Base-by-base conservation (phyloP, 768 basidiomycete species). In the Dendrothele bispora region DNA sequence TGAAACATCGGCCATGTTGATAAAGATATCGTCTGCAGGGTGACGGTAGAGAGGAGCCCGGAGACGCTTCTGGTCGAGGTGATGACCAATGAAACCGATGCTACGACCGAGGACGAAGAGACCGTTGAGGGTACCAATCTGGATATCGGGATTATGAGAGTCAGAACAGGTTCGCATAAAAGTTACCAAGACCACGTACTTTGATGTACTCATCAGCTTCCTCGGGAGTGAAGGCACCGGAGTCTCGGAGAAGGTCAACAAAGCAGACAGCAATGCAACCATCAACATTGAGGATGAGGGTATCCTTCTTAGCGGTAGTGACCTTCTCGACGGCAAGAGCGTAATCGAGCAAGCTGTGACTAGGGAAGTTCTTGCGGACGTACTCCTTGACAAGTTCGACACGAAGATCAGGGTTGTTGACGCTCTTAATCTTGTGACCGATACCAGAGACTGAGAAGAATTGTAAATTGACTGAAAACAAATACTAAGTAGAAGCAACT, bases 381-480 rank as follows among this genome's bases (percentile, higher is more conserved):
- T 89, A 99, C 73, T 95, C 92, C 80, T 98, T 97, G 46, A 92
- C 91, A 51, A 93, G 85, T 71, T 91, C 88, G 52, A 93, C 90
- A 63, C 90, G 89, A 38, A 91, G 77, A 77, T 94, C 91, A 39
- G 91, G 92, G 82, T 95, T 95, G 72, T 91, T 94, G 55, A 93
- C 90, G 55, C 88, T 92, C 84, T 99, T 99, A 79, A 99, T 97
- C 83, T 98, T 98, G 85, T 99, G 95, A 38, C 95, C 95, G 56
- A 99, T 99, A 77, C 95, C 95, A 56, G 86, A 88, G 77, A 98
- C 88, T 89, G 54, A 44, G 39, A 30, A 22, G 7, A 55, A 3
- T 37, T 48, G 35, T 6, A 45, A 24, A 34, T 29, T 25, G 49
- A 46, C 29, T 46, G 46, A 54, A 51, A 55, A 24, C 39, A 24